Evolutionary conservation across 352 stramenopile genomes (phyloP), one percentile per base, ranked within the genome.

Genomic region (Saprolegnia parasitica): DNA sequence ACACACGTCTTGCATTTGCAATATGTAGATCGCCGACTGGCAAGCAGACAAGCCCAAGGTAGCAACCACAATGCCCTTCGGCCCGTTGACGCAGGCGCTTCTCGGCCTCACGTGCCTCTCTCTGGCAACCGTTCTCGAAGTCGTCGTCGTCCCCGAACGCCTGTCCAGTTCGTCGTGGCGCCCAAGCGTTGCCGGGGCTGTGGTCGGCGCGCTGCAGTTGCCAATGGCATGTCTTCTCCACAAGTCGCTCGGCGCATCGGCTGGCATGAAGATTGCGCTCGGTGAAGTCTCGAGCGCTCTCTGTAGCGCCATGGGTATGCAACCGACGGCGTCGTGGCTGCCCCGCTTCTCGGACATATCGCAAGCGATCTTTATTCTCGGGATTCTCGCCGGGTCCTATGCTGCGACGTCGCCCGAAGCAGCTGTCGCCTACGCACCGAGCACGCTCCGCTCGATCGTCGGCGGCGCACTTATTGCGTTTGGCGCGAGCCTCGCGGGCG

Each of bases 171-270:
- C 65, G 4, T 18, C 49, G 23, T 58, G 54, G 54, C 54, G 46
- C 10, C 49, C 54, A 8, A 62, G 18, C 29, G 23, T 58, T 3
- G 40, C 65, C 8, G 71, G 71, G 5, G 55, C 62, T 0, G 55
- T 73, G 23, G 60, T 75, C 20, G 71, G 71, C 32, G 50, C 57
- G 8, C 26, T 75, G 23, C 71, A 75, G 49, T 54, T 75, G 9
- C 71, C 71, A 4, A 65, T 75, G 18, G 66, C 52, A 20, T 37
- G 58, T 29, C 32, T 71, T 2, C 47, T 75, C 46, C 55, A 55
- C 16, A 56, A 37, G 52, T 66, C 71, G 11, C 60, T 75, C 29
- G 65, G 65, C 4, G 65, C 65, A 0, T 60, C 46, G 1, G 40
- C 46, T 5, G 67, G 65, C 6, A 73, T 71, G 49, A 70, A 72